Evolutionary conservation across 2,329 filamentous ascomycete genomes (phyloP).

Genomic region (Alternaria sp.): DNA sequence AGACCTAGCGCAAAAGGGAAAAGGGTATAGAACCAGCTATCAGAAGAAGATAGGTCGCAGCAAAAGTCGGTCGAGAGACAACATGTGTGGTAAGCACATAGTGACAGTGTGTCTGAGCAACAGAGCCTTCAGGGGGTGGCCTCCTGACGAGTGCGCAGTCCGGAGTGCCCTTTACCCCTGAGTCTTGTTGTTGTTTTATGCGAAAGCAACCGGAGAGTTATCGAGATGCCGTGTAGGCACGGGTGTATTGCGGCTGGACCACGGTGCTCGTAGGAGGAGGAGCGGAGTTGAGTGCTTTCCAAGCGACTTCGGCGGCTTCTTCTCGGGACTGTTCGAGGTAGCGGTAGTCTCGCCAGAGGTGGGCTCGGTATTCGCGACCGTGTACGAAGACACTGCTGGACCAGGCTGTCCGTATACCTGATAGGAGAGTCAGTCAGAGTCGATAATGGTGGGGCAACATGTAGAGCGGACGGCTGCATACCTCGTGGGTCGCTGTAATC

Average conservation of each 20-base stretch:
- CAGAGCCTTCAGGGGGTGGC: not conserved
- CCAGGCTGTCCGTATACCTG: constrained; percentile 46
- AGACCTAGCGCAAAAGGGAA: not conserved
- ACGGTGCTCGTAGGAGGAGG: constrained; percentile 18
- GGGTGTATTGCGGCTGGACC: constrained; percentile 25
- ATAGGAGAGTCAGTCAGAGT: constrained; percentile 16
- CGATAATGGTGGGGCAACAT: not conserved
- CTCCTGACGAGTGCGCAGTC: not conserved
- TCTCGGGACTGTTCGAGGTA: constrained; percentile 46
- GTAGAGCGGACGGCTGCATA: constrained; percentile 18
- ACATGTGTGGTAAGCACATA: not conserved
- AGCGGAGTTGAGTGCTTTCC: constrained; percentile 33
- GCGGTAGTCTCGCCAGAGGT: constrained; percentile 46
- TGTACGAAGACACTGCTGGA: constrained; percentile 44
- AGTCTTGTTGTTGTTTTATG: not conserved
- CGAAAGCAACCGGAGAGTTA: constrained; percentile 8
- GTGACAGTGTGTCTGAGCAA: not conserved
- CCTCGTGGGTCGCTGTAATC: constrained; percentile 48
- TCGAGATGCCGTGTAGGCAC: constrained; percentile 28
- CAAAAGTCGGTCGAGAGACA: not conserved
- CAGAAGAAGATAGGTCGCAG: constrained; percentile 9
- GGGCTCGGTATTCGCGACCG: constrained; percentile 42
- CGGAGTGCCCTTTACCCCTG: not conserved
- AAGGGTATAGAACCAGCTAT: constrained; percentile 16
- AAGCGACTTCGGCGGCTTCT: constrained; percentile 45